A percentile compares a stretch with the other conserved stretches of the same genome.
Conservation (phyloP, 345 rosid genomes). For the Kandelia obovata region DNA sequence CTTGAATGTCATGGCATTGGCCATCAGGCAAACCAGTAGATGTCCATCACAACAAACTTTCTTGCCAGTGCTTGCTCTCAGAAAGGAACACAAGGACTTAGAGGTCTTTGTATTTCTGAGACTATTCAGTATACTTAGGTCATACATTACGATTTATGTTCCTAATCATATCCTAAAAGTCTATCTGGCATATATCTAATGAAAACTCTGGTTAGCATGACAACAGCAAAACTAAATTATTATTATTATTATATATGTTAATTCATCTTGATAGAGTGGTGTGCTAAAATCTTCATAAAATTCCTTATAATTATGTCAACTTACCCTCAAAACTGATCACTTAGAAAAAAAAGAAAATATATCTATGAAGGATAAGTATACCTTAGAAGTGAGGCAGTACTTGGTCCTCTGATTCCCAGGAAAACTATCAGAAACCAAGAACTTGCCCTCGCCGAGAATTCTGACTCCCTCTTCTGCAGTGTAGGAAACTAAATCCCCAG, state of each 20-base stretch:
- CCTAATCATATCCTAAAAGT: background rate
- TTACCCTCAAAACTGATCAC: background rate
- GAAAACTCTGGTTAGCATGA: background rate
- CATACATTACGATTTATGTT: background rate
- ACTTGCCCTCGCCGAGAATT: constrained; percentile 90
- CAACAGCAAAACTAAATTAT: background rate
- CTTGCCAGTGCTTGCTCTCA: too few relatives aligned
- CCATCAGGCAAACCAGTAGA: too few relatives aligned
- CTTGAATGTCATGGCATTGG: too few relatives aligned
- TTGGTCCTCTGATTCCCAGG: constrained; percentile 97
- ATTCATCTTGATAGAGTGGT: background rate
- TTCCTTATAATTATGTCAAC: background rate
- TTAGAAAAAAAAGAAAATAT: background rate
- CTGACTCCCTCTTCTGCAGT: constrained; percentile 96
- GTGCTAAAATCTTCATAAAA: background rate
- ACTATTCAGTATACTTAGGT: background rate
- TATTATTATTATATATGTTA: too few relatives aligned
- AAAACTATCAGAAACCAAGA: constrained; percentile 91
- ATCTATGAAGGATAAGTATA: constrained; percentile 4
- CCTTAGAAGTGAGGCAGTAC: constrained; percentile 97
- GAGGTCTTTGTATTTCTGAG: background rate
- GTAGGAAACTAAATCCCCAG: constrained; percentile 91
- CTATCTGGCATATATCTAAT: background rate
- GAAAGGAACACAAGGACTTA: background rate
- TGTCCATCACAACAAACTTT: too few relatives aligned